Percentiles rank a stretch among this genome's conserved stretches.
These are phyloP conservation scores for Xylaria arbuscula DNA, from an alignment of 2,329 filamentous ascomycete species.

Conservation along the genomic window DNA sequence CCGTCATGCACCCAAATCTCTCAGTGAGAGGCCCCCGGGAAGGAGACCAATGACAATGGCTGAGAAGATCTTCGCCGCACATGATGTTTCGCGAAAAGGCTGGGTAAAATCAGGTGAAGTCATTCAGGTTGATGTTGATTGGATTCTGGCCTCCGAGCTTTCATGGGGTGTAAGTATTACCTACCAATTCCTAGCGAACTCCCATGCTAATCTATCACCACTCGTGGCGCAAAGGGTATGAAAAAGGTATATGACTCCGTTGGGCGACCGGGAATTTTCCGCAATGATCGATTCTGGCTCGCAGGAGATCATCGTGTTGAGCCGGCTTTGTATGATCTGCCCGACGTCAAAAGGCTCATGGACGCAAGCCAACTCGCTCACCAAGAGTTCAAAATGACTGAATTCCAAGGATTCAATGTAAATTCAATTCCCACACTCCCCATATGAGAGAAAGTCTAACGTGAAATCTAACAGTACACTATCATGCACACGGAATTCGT, in stretches of 20 bases:
- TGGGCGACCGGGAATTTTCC: slow-evolving; percentile 56
- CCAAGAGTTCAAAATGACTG: slow-evolving; percentile 57
- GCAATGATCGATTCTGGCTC: slow-evolving; percentile 63
- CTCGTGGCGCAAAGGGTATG: slow-evolving; percentile 49
- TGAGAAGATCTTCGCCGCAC: slow-evolving; percentile 60
- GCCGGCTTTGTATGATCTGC: slow-evolving; percentile 53
- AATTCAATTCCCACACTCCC: no score
- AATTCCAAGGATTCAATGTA: slow-evolving; percentile 45
- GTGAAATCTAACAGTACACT: slow-evolving; percentile 43
- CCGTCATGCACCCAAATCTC: slow-evolving; percentile 4
- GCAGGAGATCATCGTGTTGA: slow-evolving; percentile 62
- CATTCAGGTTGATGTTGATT: slow-evolving; percentile 58
- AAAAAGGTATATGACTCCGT: slow-evolving; percentile 54
- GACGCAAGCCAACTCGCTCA: slow-evolving; percentile 50
- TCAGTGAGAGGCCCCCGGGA: slow-evolving; percentile 31
- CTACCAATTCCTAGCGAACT: not conserved
- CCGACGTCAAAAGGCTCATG: slow-evolving; percentile 53
- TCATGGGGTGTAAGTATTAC: slow-evolving; percentile 50
- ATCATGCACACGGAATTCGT: slow-evolving; percentile 62
- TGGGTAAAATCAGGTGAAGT: slow-evolving; percentile 54
- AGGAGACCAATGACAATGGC: slow-evolving; percentile 55
- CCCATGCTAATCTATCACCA: not conserved
- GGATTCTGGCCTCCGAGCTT: slow-evolving; percentile 58
- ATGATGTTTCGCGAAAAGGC: slow-evolving; percentile 52
- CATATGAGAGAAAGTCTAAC: not conserved